Evolutionary conservation across 768 basidiomycete genomes (phyloP).

Genomic region (Filobasidium floriforme): DNA sequence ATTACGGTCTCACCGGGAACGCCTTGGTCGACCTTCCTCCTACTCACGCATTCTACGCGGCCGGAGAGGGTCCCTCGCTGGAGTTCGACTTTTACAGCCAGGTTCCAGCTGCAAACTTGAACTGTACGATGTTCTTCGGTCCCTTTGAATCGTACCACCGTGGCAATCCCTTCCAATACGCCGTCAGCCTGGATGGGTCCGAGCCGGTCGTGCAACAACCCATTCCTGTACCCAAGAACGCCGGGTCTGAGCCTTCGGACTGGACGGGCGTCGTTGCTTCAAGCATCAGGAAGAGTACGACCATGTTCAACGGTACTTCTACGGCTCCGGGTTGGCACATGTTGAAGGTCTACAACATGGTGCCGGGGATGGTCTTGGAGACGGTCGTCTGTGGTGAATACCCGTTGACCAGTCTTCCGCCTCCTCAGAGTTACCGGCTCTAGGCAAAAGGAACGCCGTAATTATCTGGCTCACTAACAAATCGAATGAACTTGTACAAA

Average conservation of each 20-base stretch:
- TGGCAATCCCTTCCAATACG: constrained; percentile 29
- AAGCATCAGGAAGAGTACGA: constrained; percentile 32
- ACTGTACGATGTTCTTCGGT: constrained; percentile 26
- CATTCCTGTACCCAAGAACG: constrained; percentile 18
- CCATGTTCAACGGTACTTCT: constrained; percentile 14
- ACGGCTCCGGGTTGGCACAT: constrained; percentile 28
- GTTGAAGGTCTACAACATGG: constrained; percentile 34
- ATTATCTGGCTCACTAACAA: not conserved
- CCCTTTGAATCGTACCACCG: constrained; percentile 32
- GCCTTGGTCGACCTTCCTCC: constrained; percentile 58
- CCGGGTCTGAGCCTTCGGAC: constrained; percentile 33
- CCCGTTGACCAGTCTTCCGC: constrained; percentile 14
- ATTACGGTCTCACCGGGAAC: constrained; percentile 57
- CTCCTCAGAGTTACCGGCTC: constrained; percentile 15
- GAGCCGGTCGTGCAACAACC: constrained; percentile 26
- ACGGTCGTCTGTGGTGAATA: constrained; percentile 14
- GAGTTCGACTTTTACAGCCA: constrained; percentile 49
- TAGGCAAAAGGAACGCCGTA: no score
- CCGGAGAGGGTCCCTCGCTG: constrained; percentile 58
- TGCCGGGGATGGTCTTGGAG: constrained; percentile 34
- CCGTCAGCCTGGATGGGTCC: constrained; percentile 31
- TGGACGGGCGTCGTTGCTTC: constrained; percentile 34
- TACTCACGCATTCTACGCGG: constrained; percentile 55
- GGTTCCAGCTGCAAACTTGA: constrained; percentile 15
- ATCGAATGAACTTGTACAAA: not conserved